phyloP scores from a whole-genome alignment of 352 stramenopile species.

The Globisporangium nagaii region DNA sequence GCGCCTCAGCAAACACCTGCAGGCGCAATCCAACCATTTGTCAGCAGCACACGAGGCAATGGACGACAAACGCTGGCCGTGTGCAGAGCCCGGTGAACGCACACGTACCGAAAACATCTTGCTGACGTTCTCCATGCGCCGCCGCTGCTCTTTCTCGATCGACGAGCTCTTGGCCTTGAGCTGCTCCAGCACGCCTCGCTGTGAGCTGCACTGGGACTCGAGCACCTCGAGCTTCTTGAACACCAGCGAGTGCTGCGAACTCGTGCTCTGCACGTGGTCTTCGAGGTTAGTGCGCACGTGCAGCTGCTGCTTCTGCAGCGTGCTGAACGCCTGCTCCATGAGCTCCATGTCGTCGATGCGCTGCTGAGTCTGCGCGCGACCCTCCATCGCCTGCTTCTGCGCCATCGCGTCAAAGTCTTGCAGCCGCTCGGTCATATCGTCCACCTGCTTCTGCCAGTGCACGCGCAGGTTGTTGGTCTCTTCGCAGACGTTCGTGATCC shows the following conservation, averaged over 20 bases:
- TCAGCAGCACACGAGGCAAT: no score
- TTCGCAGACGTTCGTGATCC: slow-evolving; percentile 52
- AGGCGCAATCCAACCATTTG: not conserved
- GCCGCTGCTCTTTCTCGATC: slow-evolving; percentile 66
- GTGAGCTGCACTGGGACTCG: slow-evolving; percentile 32
- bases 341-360: slow-evolving; percentile 64
- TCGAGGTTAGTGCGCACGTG: slow-evolving; percentile 46
- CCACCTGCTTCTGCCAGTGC: slow-evolving; percentile 69
- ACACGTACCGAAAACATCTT: slow-evolving; percentile 66
- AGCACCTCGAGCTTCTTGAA: slow-evolving; percentile 56
- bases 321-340: slow-evolving; percentile 67
- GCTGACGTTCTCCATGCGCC: slow-evolving; percentile 70
- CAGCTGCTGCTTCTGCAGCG: slow-evolving; percentile 61
- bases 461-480: slow-evolving; percentile 59
- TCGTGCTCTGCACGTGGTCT: slow-evolving; percentile 39
- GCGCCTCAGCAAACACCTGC: slow-evolving; percentile 63
- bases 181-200: slow-evolving; percentile 37
- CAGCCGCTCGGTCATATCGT: slow-evolving; percentile 55
- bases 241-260: slow-evolving; percentile 30
- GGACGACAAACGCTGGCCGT: not conserved
- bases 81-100: not conserved
- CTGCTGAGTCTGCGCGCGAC: slow-evolving; percentile 40
- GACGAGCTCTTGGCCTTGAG: slow-evolving; percentile 37
- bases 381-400: slow-evolving; percentile 37
- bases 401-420: slow-evolving; percentile 42